Evolutionary conservation across 371 early-diverging fungal genomes (phyloP), one percentile per base, ranked within the genome.

Genomic region (Encephalitozoon romaleae): DNA sequence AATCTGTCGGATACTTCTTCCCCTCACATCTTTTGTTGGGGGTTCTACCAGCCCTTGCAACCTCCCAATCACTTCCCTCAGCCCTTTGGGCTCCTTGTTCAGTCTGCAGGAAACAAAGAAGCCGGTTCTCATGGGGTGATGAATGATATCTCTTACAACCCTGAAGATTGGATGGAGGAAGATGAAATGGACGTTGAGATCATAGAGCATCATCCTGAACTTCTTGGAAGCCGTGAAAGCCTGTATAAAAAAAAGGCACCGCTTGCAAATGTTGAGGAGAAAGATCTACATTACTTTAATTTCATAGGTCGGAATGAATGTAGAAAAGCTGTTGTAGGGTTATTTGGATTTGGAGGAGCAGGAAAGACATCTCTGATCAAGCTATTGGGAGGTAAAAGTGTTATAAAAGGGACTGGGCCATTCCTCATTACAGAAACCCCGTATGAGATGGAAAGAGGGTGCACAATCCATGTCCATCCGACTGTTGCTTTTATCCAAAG

Each of bases 91-190:
- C 59, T 78, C 78, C 54, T 55, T 66, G 25, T 55, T 59, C 45
- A 55, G 65, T 9, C 63, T 42, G 64, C 78, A 78, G 39, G 70
- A 70, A 6, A 78, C 64, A 63, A 64, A 78, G 26, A 78, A 78
- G 11, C 67, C 78, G 6, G 18, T 45, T 52, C 59, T 74, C 72
- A 78, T 78, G 72, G 70, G 55, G n/a, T 28, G 30, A 38, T 32
- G n/a, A 4, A n/a, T 34, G 15, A 38, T 34, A 59, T 59, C 59
- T 59, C 59, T 59, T 25, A 38, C 28, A 34, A 2, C 34, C 59
- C 59, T 18, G 59, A 6, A 34, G 38, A 34, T 5, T n/a, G 8
- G 9, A 32, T 38, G 38, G 21, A 32, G 34, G 34, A 5, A n/a
- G 34, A 54, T 15, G 26, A 21, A 21, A 34, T 6, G 34, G 28